A percentile compares a stretch with the other conserved stretches of the same genome.
Conservation (phyloP, 768 basidiomycete species). For the Calocera viscosa region DNA sequence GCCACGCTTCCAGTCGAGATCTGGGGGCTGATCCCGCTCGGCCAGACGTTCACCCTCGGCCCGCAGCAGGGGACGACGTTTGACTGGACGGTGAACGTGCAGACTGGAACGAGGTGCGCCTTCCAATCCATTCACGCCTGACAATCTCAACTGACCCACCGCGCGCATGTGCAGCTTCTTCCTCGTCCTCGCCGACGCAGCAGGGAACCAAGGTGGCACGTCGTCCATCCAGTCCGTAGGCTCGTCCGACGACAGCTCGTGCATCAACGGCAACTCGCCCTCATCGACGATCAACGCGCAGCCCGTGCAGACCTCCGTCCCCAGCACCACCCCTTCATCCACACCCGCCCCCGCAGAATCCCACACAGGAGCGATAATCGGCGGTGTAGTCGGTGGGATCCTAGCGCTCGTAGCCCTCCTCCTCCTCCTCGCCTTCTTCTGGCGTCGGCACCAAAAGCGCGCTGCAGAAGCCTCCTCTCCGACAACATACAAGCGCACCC, state of each 20-base stretch:
- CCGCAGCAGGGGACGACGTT: conserved; percentile 34
- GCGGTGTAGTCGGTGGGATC: neutral
- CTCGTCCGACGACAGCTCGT: conserved; percentile 37
- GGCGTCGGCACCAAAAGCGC: conserved; percentile 1
- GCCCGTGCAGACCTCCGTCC: neutral
- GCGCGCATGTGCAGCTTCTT: neutral
- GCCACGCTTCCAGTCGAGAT: conserved; percentile 41
- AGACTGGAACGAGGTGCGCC: conserved; percentile 39
- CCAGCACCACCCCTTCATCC: neutral
- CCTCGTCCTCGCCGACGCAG: conserved; percentile 37
- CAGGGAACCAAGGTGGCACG: conserved; percentile 44
- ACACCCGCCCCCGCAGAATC: neutral
- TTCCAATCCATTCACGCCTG: conserved; percentile 16
- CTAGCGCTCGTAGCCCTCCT: neutral
- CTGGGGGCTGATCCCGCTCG: conserved; percentile 54
- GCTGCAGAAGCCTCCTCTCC: neutral
- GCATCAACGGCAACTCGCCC: conserved; percentile 39
- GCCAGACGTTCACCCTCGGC: conserved; percentile 37
- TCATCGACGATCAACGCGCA: conserved; percentile 19
- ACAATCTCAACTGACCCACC: conserved; percentile 11
- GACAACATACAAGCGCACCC: neutral
- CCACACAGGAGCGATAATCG: neutral
- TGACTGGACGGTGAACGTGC: conserved; percentile 47
- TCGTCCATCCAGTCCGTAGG: conserved; percentile 43
- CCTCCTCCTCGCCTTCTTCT: neutral